phyloP scores from a whole-genome alignment of 2,329 filamentous ascomycete genomes.

The Chrysoporthe austroafricana region DNA sequence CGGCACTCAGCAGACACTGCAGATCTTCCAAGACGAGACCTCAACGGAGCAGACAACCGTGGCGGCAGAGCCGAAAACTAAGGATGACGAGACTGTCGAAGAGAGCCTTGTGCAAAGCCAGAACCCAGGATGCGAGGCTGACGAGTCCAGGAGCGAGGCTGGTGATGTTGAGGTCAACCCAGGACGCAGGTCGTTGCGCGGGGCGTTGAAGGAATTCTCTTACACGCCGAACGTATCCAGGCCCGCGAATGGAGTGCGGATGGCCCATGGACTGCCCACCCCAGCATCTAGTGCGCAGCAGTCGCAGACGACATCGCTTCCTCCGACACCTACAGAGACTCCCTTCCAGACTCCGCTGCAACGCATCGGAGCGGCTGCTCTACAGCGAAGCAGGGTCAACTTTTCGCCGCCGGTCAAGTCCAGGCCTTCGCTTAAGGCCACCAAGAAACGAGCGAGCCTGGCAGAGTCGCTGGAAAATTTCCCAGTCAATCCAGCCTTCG shows the following conservation, averaged over 20 bases:
- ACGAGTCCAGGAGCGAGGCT: not conserved
- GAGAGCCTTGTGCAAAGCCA: slow-evolving; percentile 31
- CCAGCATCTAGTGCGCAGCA: slow-evolving; percentile 39
- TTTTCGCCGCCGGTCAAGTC: slow-evolving; percentile 33
- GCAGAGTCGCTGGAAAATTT: slow-evolving; percentile 40
- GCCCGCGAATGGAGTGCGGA: slow-evolving; percentile 35
- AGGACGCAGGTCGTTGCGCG: slow-evolving; percentile 33
- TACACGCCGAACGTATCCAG: slow-evolving; percentile 31
- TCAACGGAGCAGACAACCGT: not conserved
- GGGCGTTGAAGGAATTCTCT: slow-evolving; percentile 34
- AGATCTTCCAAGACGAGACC: slow-evolving; percentile 49
- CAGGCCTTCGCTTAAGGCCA: slow-evolving; percentile 31
- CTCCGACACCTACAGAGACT: slow-evolving; percentile 22
- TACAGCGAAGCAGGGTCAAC: slow-evolving; percentile 38
- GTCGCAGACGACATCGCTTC: slow-evolving; percentile 22
- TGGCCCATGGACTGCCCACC: slow-evolving; percentile 46
- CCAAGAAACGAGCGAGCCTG: slow-evolving; percentile 32
- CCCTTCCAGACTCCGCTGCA: slow-evolving; percentile 53
- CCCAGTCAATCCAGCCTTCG: slow-evolving; percentile 56
- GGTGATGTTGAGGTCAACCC: slow-evolving; percentile 2
- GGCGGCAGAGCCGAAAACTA: not conserved
- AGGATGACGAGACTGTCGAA: slow-evolving; percentile 14
- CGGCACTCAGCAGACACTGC: slow-evolving; percentile 45
- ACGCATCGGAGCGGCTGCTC: slow-evolving; percentile 53
- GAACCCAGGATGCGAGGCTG: slow-evolving; percentile 21